Conservation (phyloP, 345 rosid species). For the Cardamine chenopodiifolia region DNA sequence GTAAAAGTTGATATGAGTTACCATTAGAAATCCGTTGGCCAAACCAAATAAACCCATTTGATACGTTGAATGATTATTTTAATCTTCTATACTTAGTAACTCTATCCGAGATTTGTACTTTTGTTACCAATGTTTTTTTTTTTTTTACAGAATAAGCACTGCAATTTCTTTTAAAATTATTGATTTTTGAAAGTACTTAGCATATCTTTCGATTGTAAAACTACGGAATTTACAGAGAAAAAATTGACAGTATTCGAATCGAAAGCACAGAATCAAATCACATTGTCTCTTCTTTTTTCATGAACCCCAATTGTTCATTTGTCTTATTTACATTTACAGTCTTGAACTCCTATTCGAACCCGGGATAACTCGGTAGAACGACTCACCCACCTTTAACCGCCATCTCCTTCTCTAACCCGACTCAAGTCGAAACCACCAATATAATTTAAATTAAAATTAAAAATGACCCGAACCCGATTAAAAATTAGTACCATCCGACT, state of each 20-base stretch:
- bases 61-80: neutral
- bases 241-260: conserved; percentile 16
- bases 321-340: conserved; percentile 32
- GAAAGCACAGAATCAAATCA: conserved; percentile 6
- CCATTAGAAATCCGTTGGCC: too few relatives aligned
- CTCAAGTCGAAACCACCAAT: conserved; percentile 13
- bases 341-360: conserved; percentile 49
- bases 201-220: neutral
- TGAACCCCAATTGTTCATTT: conserved; percentile 13
- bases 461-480: conserved; percentile 25
- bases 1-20: too few relatives aligned
- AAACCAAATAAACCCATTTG: too few relatives aligned
- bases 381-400: conserved; percentile 55
- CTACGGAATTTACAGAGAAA: conserved; percentile 8
- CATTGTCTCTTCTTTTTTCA: conserved; percentile 1
- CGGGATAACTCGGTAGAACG: conserved; percentile 75
- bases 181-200: neutral
- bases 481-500: conserved; percentile 33
- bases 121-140: neutral
- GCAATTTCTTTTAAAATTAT: neutral
- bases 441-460: neutral
- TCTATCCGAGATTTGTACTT: conserved; percentile 1
- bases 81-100: neutral
- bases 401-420: conserved; percentile 54
- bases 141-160: neutral